These are phyloP conservation scores for Trichaptum fuscoviolaceum DNA, from an alignment of 768 basidiomycete genomes.

Conservation along the genomic window DNA sequence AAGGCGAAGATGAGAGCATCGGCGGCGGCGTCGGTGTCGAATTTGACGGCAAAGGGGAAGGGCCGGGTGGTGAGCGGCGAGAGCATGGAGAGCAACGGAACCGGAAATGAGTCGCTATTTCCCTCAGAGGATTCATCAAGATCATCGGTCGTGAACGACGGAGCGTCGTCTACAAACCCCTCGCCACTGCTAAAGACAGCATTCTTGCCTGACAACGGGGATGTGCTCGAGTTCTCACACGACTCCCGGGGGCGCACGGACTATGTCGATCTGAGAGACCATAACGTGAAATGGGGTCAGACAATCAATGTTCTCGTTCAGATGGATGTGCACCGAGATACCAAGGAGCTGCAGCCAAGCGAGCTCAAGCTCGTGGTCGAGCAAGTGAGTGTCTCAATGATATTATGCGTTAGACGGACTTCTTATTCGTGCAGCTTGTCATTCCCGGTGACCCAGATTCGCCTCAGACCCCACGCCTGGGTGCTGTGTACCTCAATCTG, in stretches of 20 bases:
- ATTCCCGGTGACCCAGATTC: slow-evolving; percentile 49
- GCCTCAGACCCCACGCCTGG: slow-evolving; percentile 56
- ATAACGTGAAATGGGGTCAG: slow-evolving; percentile 59
- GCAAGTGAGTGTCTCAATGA: slow-evolving; percentile 31
- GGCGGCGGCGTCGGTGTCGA: slow-evolving; percentile 13
- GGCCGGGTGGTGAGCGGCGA: slow-evolving; percentile 7
- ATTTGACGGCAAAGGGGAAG: slow-evolving; percentile 11
- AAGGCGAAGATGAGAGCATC: slow-evolving; percentile 33
- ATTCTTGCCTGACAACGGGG: slow-evolving; percentile 6
- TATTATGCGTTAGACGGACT: background rate
- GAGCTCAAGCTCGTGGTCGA: slow-evolving; percentile 64
- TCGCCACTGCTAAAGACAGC: slow-evolving; percentile 9
- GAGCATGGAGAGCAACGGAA: slow-evolving; percentile 10
- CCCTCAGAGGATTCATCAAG: slow-evolving; percentile 22
- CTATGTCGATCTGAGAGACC: slow-evolving; percentile 56
- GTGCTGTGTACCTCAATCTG: slow-evolving; percentile 63
- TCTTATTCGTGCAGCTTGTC: slow-evolving; percentile 38
- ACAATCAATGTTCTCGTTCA: slow-evolving; percentile 53
- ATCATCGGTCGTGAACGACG: slow-evolving; percentile 18
- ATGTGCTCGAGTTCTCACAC: slow-evolving; percentile 18
- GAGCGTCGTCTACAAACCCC: slow-evolving; percentile 11
- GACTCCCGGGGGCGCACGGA: slow-evolving; percentile 56
- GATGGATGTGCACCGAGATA: slow-evolving; percentile 53
- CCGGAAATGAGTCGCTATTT: slow-evolving; percentile 17
- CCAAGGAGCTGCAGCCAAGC: slow-evolving; percentile 43